These are phyloP conservation scores for Piper longum DNA, from an alignment of 164 flowering plant genomes.

Conservation along the genomic window DNA sequence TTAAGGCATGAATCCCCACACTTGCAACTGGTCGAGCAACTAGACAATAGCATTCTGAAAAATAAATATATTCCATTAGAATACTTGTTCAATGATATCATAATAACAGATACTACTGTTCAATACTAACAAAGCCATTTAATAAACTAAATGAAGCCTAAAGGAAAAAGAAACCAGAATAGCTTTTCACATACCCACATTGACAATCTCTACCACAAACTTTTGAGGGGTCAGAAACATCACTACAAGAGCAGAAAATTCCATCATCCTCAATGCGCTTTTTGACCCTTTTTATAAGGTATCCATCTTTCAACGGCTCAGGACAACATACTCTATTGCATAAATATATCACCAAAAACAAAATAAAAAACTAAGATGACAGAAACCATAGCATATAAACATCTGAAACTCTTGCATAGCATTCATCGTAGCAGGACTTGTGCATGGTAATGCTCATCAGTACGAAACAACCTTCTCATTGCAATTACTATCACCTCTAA, in stretches of 20 bases:
- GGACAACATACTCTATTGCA: conserved; percentile 11
- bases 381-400: too few species aligned
- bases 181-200: conserved; percentile 63
- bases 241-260: conserved; percentile 79
- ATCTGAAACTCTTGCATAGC: too few species aligned
- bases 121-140: background rate
- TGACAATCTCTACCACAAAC: conserved; percentile 88
- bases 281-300: conserved; percentile 63
- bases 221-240: conserved; percentile 36
- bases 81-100: background rate
- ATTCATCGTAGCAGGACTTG: too few species aligned
- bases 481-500: too few species aligned
- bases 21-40: conserved; percentile 83
- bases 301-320: conserved; percentile 57
- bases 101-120: background rate
- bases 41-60: conserved; percentile 82
- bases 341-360: background rate
- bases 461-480: too few species aligned
- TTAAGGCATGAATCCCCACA: conserved; percentile 76
- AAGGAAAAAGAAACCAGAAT: background rate
- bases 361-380: too few species aligned
- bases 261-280: conserved; percentile 91
- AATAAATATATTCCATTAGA: conserved; percentile 2
- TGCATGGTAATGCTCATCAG: too few species aligned
- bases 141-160: background rate